A percentile compares a stretch with the other conserved stretches of the same genome.
These are phyloP conservation scores for Fusarium poae DNA, from an alignment of 2,329 filamentous ascomycete species.

Conservation along the genomic window DNA sequence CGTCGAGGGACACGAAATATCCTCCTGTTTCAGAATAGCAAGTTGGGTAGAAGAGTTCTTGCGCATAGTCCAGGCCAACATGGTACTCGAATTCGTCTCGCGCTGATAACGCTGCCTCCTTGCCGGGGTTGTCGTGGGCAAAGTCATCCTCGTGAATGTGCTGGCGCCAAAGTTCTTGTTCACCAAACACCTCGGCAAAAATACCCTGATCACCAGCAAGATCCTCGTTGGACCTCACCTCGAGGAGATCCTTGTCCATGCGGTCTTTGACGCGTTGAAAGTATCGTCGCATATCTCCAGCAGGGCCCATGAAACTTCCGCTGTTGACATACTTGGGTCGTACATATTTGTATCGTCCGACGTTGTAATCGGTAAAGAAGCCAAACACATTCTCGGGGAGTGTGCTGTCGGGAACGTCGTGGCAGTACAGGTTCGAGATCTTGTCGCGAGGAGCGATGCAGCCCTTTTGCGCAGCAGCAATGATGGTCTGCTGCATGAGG, in stretches of 20 bases:
- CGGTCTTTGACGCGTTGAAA: conserved; percentile 47
- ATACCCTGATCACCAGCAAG: conserved; percentile 52
- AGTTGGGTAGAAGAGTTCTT: conserved; percentile 50
- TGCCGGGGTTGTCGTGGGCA: conserved; percentile 27
- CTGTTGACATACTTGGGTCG: conserved; percentile 52
- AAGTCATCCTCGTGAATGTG: conserved; percentile 30
- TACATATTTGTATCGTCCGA: conserved; percentile 36
- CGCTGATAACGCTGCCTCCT: conserved; percentile 26
- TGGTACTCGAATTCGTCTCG: conserved; percentile 46
- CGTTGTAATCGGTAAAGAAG: conserved; percentile 40
- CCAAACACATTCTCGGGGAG: conserved; percentile 43
- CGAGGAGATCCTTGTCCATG: conserved; percentile 42
- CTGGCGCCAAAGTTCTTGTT: conserved; percentile 46
- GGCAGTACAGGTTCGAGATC: conserved; percentile 46
- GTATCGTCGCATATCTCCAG: conserved; percentile 47
- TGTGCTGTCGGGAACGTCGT: conserved; percentile 43
- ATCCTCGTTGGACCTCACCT: conserved; percentile 22
- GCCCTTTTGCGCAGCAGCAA: conserved; percentile 45
- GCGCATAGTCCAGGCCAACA: conserved; percentile 49
- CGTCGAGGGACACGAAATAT: conserved; percentile 42
- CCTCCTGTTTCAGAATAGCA: conserved; percentile 49
- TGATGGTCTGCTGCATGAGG: conserved; percentile 45
- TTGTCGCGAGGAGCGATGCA: conserved; percentile 44
- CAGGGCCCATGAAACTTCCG: conserved; percentile 50
- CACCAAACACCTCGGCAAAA: conserved; percentile 51